Percentiles rank a stretch among this genome's conserved stretches.
These are phyloP conservation scores for Solanum gandarillasii DNA, from an alignment of 257 asterid species.

Conservation along the genomic window DNA sequence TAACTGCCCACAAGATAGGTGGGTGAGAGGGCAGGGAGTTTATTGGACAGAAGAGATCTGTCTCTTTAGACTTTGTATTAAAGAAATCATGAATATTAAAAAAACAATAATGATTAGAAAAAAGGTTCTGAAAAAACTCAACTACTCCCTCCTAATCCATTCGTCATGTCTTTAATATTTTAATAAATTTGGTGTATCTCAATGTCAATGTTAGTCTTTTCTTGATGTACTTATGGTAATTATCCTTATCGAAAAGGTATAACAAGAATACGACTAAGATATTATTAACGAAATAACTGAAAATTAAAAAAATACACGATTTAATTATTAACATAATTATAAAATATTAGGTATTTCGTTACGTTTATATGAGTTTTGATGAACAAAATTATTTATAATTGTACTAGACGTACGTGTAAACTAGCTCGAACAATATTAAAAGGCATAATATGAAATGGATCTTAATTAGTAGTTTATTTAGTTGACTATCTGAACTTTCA, in stretches of 20 bases:
- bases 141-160: slow-evolving; percentile 34
- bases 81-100: not conserved
- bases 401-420: no score
- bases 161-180: not conserved
- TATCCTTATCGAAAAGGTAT: not conserved
- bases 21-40: slow-evolving; percentile 6
- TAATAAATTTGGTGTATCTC: not conserved
- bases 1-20: slow-evolving; percentile 30
- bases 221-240: not conserved
- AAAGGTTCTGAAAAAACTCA: slow-evolving; percentile 3
- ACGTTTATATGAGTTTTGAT: no score
- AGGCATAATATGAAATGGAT: no score
- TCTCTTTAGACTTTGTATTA: not conserved
- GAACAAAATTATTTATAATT: not conserved
- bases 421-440: no score
- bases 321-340: not conserved
- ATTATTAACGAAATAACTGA: not conserved
- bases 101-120: not conserved
- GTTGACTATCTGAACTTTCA: no score
- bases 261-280: not conserved
- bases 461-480: no score
- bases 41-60: slow-evolving; percentile 23
- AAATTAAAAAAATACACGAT: not conserved
- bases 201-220: not conserved
- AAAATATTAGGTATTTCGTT: not conserved